Evolutionary conservation across 1,284 basidiomycete genomes (phyloP).

Genomic region (Salmacisia buchloeana): DNA sequence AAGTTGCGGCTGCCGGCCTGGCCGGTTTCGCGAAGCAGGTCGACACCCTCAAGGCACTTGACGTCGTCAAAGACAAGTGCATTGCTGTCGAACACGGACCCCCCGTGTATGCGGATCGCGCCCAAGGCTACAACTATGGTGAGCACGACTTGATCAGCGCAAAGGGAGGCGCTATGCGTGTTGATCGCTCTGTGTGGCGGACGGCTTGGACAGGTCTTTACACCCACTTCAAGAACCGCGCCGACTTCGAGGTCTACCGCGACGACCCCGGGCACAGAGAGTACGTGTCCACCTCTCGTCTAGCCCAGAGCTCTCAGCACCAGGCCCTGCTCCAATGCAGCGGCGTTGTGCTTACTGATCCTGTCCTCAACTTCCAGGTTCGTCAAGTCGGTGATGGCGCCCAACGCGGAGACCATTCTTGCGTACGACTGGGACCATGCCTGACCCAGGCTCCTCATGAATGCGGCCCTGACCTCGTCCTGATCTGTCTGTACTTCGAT

Average conservation of each 20-base stretch:
- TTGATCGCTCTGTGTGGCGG: too few species aligned
- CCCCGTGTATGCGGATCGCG: not conserved
- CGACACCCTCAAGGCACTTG: not conserved
- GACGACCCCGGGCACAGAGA: not conserved
- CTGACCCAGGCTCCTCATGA: too few species aligned
- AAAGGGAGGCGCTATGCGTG: too few species aligned
- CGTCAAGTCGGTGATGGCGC: not conserved
- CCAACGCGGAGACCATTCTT: not conserved
- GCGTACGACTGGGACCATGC: not conserved
- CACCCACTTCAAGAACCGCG: not conserved
- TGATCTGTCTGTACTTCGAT: too few species aligned
- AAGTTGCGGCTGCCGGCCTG: not conserved
- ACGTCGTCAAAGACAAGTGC: not conserved
- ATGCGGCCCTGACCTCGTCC: too few species aligned
- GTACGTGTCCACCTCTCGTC: not conserved
- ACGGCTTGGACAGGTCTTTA: not conserved
- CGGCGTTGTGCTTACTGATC: too few species aligned
- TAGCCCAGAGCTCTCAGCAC: not conserved
- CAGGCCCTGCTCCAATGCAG: too few species aligned
- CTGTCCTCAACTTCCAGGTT: not conserved
- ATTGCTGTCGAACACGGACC: not conserved
- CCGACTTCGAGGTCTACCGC: not conserved
- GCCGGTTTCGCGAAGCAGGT: not conserved
- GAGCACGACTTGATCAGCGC: too few species aligned
- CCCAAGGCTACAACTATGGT: not conserved